Percentiles rank a stretch among this genome's conserved stretches.
Evolutionary conservation across 2,329 filamentous ascomycete genomes (phyloP).

Genomic region (Penicillium expansum): DNA sequence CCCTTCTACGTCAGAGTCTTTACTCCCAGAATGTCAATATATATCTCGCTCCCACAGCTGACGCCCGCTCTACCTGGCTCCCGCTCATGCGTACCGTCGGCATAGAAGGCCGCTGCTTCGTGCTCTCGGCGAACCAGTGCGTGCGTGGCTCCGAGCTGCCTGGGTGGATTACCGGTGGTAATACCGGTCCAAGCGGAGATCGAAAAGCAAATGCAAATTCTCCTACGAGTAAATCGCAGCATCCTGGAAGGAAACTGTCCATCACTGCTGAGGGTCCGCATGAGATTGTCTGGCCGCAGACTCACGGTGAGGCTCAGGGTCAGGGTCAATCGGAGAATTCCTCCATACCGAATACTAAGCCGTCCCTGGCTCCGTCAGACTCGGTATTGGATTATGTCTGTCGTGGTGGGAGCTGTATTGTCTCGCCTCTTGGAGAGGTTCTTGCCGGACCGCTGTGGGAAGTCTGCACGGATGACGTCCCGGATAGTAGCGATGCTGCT

Average conservation of each 20-base stretch:
- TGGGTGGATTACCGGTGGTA: slow-evolving; percentile 42
- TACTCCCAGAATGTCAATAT: slow-evolving; percentile 89
- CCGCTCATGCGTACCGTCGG: slow-evolving; percentile 76
- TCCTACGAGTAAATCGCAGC: background rate
- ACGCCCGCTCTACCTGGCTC: slow-evolving; percentile 77
- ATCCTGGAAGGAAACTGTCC: background rate
- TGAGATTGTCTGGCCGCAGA: slow-evolving; percentile 1
- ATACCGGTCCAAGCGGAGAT: background rate
- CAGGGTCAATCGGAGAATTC: background rate
- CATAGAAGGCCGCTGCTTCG: slow-evolving; percentile 77
- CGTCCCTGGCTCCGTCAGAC: slow-evolving; percentile 11
- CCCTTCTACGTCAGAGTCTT: slow-evolving; percentile 73
- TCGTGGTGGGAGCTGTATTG: slow-evolving; percentile 78
- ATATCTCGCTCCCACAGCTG: slow-evolving; percentile 85
- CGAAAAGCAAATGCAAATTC: background rate
- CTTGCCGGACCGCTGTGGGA: slow-evolving; percentile 82
- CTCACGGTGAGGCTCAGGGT: background rate
- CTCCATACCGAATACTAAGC: background rate
- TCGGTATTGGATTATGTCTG: slow-evolving; percentile 52
- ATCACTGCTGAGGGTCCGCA: background rate
- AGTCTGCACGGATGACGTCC: slow-evolving; percentile 32
- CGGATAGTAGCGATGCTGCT: slow-evolving; percentile 25
- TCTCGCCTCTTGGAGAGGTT: slow-evolving; percentile 73
- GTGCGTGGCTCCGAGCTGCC: slow-evolving; percentile 58
- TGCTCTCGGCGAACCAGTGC: slow-evolving; percentile 82